A percentile compares a stretch with the other conserved stretches of the same genome.
These are phyloP conservation scores for Hypomyces perniciosus DNA, from an alignment of 2,329 filamentous ascomycete genomes.

Conservation along the genomic window DNA sequence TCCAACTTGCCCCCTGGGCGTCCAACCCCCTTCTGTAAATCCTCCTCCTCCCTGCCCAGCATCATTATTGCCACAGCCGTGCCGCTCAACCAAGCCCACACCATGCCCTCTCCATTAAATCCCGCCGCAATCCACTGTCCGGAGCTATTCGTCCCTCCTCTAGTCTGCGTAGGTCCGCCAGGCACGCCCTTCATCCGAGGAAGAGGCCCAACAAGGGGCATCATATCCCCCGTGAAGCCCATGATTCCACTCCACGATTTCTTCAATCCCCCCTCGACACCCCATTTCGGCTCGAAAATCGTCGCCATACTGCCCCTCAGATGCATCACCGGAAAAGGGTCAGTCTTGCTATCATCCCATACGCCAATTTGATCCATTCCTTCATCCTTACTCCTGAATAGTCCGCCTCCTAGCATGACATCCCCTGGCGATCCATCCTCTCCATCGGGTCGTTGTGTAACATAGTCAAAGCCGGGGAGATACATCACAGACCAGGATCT, in stretches of 20 bases:
- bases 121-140: slow-evolving; percentile 49
- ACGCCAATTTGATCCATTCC: slow-evolving; percentile 42
- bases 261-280: slow-evolving; percentile 25
- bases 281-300: slow-evolving; percentile 36
- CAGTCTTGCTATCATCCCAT: slow-evolving; percentile 38
- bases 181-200: slow-evolving; percentile 14
- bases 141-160: slow-evolving; percentile 7
- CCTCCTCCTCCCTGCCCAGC: slow-evolving; percentile 30
- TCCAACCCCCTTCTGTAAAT: slow-evolving; percentile 25
- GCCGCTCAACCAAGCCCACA: slow-evolving; percentile 47
- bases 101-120: slow-evolving; percentile 48
- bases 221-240: slow-evolving; percentile 40
- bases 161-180: background rate
- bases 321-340: slow-evolving; percentile 33
- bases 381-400: slow-evolving; percentile 35
- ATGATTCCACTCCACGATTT: slow-evolving; percentile 46
- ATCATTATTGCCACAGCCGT: slow-evolving; percentile 43
- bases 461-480: slow-evolving; percentile 43
- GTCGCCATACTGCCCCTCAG: slow-evolving; percentile 37
- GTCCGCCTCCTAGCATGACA: slow-evolving; percentile 50
- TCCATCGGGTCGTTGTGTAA: slow-evolving; percentile 39
- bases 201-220: slow-evolving; percentile 46
- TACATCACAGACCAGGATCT: slow-evolving; percentile 48
- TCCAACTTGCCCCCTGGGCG: slow-evolving; percentile 30
- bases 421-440: slow-evolving; percentile 31